Evolutionary conservation across 2,329 filamentous ascomycete genomes (phyloP).

Genomic region (Fusarium sp.): DNA sequence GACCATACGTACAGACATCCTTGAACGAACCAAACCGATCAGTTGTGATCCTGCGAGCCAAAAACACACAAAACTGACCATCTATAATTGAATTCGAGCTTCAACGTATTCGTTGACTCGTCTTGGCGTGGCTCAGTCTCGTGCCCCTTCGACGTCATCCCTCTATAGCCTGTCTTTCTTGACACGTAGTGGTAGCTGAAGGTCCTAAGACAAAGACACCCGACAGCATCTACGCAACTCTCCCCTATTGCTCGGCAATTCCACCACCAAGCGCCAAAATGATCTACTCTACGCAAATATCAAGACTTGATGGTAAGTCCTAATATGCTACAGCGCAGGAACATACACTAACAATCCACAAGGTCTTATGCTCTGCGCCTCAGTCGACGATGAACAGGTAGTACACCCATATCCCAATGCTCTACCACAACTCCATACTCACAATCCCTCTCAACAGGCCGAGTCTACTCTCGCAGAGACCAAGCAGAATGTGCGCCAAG

Average conservation of each 20-base stretch:
- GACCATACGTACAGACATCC: constrained; percentile 13
- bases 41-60: neutral
- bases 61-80: neutral
- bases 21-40: constrained; percentile 7
- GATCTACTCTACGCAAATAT: constrained; percentile 95
- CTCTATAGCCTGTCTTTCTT: constrained; percentile 39
- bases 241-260: constrained; percentile 3
- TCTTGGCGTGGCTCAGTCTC: constrained; percentile 11
- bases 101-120: neutral
- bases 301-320: constrained; percentile 83
- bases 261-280: constrained; percentile 59
- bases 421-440: neutral
- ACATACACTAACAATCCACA: constrained; percentile 39
- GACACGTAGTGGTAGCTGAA: constrained; percentile 44
- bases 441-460: constrained; percentile 55
- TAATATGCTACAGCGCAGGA: constrained; percentile 2
- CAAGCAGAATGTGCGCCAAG: constrained; percentile 90
- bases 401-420: constrained; percentile 57
- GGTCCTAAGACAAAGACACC: constrained; percentile 9
- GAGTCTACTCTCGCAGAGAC: constrained; percentile 85
- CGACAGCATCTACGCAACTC: constrained; percentile 25
- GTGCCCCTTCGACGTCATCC: constrained; percentile 36
- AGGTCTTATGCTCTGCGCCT: constrained; percentile 96
- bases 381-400: constrained; percentile 90
- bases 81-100: neutral